These are phyloP conservation scores for Teunomyces stri DNA, from an alignment of 805 yeast species.

Conservation along the genomic window DNA sequence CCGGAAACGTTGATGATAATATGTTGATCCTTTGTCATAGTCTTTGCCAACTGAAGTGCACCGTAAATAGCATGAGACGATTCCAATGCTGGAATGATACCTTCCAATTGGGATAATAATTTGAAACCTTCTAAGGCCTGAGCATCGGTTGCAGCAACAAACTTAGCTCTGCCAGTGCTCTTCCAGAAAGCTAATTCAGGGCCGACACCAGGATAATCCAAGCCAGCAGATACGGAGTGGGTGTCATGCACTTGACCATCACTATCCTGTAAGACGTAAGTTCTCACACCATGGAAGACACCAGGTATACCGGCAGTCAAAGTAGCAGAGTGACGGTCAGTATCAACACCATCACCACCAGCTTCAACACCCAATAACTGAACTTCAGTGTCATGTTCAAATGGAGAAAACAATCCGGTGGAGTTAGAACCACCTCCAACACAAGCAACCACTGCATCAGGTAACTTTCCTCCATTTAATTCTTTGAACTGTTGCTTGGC, in stretches of 20 bases:
- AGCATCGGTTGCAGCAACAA: slow-evolving; percentile 92
- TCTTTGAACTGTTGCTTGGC: slow-evolving; percentile 86
- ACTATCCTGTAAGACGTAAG: slow-evolving; percentile 82
- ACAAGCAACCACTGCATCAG: slow-evolving; percentile 95
- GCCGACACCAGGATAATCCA: slow-evolving; percentile 99
- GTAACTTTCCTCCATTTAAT: slow-evolving; percentile 77
- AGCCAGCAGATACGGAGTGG: slow-evolving; percentile 96
- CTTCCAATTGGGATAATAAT: slow-evolving; percentile 86
- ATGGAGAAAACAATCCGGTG: slow-evolving; percentile 93
- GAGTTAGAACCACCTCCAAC: slow-evolving; percentile 99
- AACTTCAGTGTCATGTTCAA: slow-evolving; percentile 76
- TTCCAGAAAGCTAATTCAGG: slow-evolving; percentile 98
- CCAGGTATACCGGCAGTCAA: slow-evolving; percentile 94
- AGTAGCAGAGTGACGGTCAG: slow-evolving; percentile 90
- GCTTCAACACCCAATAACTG: slow-evolving; percentile 94
- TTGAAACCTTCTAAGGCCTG: slow-evolving; percentile 91
- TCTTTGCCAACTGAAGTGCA: slow-evolving; percentile 82
- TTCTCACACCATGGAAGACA: slow-evolving; percentile 96
- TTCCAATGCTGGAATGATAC: slow-evolving; percentile 97
- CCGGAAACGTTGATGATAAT: slow-evolving; percentile 91
- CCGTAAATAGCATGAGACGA: slow-evolving; percentile 96
- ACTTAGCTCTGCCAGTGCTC: slow-evolving; percentile 86
- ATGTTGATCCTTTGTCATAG: slow-evolving; percentile 73
- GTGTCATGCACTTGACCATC: slow-evolving; percentile 99
- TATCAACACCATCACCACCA: slow-evolving; percentile 95